Base-by-base conservation (phyloP, 2,329 filamentous ascomycete species). In the Zymoseptoria ardabiliae region DNA sequence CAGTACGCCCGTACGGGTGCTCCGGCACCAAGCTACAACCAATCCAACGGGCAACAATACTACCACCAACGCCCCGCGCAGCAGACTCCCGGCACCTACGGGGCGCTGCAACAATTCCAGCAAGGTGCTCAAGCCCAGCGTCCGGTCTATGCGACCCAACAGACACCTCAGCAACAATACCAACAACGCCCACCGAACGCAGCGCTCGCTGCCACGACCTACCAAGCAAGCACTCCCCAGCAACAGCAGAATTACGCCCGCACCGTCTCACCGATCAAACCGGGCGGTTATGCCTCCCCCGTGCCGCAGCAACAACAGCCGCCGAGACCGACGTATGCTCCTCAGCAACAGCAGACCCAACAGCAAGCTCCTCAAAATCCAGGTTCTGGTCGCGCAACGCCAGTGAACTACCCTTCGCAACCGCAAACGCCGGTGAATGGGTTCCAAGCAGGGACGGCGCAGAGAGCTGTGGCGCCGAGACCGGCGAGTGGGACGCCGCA, bases 341-440 rank as follows among this genome's bases (percentile, higher is more conserved):
- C 22, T 30, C 51, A 49, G 10, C 54, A 58, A 13, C 57, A 60
- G 11, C 25, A 4, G 50, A 23, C n/a, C 8, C 58, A 57, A 9
- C 60, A 61, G 23, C 61, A 55, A 56, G 56, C 58, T 54, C 63
- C 64, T 53, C 67, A 69, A 50, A 13, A 19, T 19, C 58, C 69
- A 9, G 65, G 62, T 2, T 69, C 68, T 35, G 69, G 69, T 3
- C 58, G 69, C 54, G 68, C 58, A 4, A 71, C 69, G 9, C 69
- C 69, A 2, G 62, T 62, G n/a, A 62, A 60, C 49, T 68, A 65
- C 51, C 64, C 69, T 41, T 67, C 66, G 3, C 68, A 70, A 55
- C 66, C 68, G 7, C 66, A 67, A 19, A 69, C 68, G 17, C 65
- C 68, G n/a, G 65, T 70, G 56, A 70, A 70, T 53, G 68, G 68